Conservation (phyloP, 805 yeast genomes). For the Wilhelminamyces savonicus region DNA sequence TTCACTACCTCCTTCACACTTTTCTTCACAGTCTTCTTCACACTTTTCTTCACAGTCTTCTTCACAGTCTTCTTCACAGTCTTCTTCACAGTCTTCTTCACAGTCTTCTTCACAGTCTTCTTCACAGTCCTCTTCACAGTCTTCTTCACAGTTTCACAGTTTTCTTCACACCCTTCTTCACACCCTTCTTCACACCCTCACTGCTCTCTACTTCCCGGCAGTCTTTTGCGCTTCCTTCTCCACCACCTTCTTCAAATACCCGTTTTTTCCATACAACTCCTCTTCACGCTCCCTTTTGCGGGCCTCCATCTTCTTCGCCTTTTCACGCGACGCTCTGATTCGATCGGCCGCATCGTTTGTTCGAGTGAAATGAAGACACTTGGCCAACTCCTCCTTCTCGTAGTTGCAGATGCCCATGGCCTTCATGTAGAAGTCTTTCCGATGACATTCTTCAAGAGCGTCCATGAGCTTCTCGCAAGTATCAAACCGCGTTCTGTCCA, state of each 20-base stretch:
- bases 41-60: no score
- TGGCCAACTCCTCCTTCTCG: conserved; percentile 69
- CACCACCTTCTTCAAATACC: conserved; percentile 58
- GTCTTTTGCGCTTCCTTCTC: conserved; percentile 38
- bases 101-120: no score
- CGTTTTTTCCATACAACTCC: conserved; percentile 74
- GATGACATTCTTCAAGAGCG: conserved; percentile 87
- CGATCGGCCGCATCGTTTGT: conserved; percentile 52
- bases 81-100: no score
- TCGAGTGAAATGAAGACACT: conserved; percentile 78
- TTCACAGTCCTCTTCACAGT: no score
- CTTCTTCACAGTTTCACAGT: no score
- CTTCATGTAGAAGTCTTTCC: conserved; percentile 57
- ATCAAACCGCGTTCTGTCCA: conserved; percentile 36
- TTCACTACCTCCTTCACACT: no score
- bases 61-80: no score
- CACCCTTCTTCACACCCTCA: neutral
- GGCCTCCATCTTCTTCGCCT: conserved; percentile 47
- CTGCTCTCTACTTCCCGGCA: conserved; percentile 5
- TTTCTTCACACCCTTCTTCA: no score
- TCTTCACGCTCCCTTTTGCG: conserved; percentile 62
- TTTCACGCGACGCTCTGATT: conserved; percentile 47
- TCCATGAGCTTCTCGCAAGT: conserved; percentile 76
- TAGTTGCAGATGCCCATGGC: conserved; percentile 81
- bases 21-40: no score